Base-by-base conservation (phyloP, 208 protist genomes). In the Acanthamoeba sp. region DNA sequence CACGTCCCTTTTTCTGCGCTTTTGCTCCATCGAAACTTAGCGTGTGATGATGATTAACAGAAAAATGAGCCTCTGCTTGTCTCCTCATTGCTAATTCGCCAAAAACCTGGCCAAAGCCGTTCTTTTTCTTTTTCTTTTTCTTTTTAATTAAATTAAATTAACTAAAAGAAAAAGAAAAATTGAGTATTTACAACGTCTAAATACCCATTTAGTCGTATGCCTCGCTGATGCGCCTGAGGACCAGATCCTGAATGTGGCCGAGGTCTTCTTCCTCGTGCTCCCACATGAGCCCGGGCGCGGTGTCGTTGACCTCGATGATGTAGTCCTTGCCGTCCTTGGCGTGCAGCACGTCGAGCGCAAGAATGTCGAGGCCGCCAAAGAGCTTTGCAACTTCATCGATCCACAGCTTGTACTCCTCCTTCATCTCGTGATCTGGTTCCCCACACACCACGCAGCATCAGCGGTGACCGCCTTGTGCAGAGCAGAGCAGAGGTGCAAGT, bases 221-320 rank as follows among this genome's bases (percentile, higher is more conserved):
- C 27, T 89, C 48, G 82, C 55, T 64, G 6, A 89, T 89, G 24
- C 82, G 45, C n/a, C 32, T 9, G 1, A 89, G 55, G 14, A 64
- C 42, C 5, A 89, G 45, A 42, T 89, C 82, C 27, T 32, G 45
- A 29, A 94, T 87, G 73, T 87, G 57, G 18, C 91, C 71, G 6
- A 73, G 27, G 59, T 94, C 91, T 29, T 94, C 91, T 27, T 69
- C 66, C 40, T 94, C 91, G 73, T 84, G 73, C 27, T 84, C 73
- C 27, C 20, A 78, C 66, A 94, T 69, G 16, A 94, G 55, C 4
- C 91, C 91, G 34, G n/a, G 29, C 27, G 91, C 73, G 10, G 91
- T 94, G 91, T 94, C 91, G 55, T 94, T 94, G 73, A 94, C 10
- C 55, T 94, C 91, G 38, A 94, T 45, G 4, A 94, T 94, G 91